Percentiles rank a stretch among this genome's conserved stretches.
These are phyloP conservation scores for Cymbidium sinense DNA, from an alignment of 106 monocot genomes.

Conservation along the genomic window DNA sequence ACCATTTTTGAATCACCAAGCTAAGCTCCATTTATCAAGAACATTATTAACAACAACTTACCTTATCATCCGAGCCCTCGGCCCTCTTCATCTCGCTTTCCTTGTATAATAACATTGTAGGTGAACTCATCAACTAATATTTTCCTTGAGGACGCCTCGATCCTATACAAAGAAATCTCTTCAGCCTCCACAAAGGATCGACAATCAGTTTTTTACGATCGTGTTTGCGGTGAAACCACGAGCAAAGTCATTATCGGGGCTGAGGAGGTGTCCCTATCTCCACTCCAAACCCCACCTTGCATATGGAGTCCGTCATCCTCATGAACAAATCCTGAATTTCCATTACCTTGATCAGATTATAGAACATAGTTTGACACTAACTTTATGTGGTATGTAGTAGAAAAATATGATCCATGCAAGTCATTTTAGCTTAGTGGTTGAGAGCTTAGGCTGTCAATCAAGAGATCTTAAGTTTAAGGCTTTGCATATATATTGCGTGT, in stretches of 20 bases:
- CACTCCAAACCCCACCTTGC: conserved; percentile 71
- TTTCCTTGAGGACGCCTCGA: conserved; percentile 66
- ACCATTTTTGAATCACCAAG: not conserved
- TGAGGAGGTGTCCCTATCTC: conserved; percentile 30
- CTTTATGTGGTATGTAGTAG: too few relatives aligned
- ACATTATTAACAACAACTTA: not conserved
- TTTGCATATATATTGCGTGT: too few relatives aligned
- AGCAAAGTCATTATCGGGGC: conserved; percentile 63
- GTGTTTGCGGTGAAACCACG: conserved; percentile 75
- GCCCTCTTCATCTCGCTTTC: conserved; percentile 51
- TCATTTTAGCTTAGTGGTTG: too few relatives aligned
- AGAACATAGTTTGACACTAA: not conserved
- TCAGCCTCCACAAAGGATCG: conserved; percentile 80
- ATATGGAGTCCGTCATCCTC: conserved; percentile 91
- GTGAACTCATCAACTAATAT: conserved; percentile 86
- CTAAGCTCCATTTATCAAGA: not conserved
- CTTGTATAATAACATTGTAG: conserved; percentile 59
- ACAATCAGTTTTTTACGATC: conserved; percentile 59
- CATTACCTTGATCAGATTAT: not conserved
- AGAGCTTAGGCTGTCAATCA: too few relatives aligned
- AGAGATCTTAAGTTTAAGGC: too few relatives aligned
- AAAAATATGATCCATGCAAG: too few relatives aligned
- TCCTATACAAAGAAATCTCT: conserved; percentile 43
- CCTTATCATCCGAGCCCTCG: too few relatives aligned
- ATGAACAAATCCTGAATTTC: conserved; percentile 80